Evolutionary conservation across 1,139 yeast species (phyloP).

Genomic region (Scheffersomyces segobiensis): DNA sequence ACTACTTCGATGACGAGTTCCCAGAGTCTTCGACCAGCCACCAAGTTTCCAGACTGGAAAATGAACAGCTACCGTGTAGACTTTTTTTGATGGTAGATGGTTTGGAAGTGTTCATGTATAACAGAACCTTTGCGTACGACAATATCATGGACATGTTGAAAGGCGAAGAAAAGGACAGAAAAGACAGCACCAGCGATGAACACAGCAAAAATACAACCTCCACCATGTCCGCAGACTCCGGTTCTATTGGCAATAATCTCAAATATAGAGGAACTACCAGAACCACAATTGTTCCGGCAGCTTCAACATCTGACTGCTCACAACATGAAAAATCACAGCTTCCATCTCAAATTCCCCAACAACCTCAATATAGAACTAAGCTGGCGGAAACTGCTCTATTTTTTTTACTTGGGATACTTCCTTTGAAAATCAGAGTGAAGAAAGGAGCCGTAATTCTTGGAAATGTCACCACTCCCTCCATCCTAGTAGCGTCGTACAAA

Average conservation of each 20-base stretch:
- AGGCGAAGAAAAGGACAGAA: conserved; percentile 12
- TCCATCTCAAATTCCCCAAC: neutral
- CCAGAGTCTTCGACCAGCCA: conserved; percentile 15
- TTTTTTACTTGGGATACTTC: conserved; percentile 45
- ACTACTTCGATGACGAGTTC: conserved; percentile 24
- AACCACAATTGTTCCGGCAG: neutral
- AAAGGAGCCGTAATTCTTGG: conserved; percentile 81
- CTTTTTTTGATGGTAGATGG: conserved; percentile 68
- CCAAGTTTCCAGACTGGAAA: conserved; percentile 18
- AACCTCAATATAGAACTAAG: neutral
- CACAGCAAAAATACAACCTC: neutral
- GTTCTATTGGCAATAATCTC: neutral
- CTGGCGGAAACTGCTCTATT: neutral
- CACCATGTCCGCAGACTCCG: neutral
- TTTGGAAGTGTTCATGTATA: conserved; percentile 76
- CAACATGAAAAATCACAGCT: neutral
- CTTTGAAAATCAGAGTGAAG: conserved; percentile 56
- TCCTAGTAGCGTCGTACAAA: conserved; percentile 62
- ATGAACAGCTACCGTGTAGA: conserved; percentile 58
- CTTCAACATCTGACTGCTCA: neutral
- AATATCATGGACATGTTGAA: conserved; percentile 49
- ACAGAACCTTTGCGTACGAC: conserved; percentile 77
- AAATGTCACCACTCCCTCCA: conserved; percentile 71
- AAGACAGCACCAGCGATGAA: neutral
- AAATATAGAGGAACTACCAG: neutral